Evolutionary conservation across 192 early-diverging fungal species (phyloP).

Genomic region (Allomyces javanicus): DNA sequence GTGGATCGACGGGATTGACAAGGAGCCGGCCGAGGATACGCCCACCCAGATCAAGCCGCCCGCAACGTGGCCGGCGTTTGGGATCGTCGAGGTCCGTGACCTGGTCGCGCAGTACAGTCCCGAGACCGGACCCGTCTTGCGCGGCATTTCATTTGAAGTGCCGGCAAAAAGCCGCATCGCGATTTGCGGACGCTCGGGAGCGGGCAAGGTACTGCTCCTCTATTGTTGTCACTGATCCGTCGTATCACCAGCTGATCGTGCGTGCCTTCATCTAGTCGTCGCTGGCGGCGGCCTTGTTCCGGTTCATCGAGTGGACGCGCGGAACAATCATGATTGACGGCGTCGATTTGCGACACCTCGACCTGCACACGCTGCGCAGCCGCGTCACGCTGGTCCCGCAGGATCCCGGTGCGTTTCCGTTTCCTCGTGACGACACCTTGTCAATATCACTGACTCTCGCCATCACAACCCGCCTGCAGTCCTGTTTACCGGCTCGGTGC

Average conservation of each 20-base stretch:
- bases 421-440: not conserved
- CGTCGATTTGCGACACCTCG: constrained; percentile 47
- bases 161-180: constrained; percentile 62
- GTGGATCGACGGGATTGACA: too few species aligned
- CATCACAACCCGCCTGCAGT: constrained; percentile 13
- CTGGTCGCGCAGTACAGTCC: constrained; percentile 58
- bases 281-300: constrained; percentile 49
- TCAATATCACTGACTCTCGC: not conserved
- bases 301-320: constrained; percentile 48
- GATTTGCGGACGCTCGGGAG: constrained; percentile 75
- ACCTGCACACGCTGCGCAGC: constrained; percentile 54
- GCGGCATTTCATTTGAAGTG: constrained; percentile 49
- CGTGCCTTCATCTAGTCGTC: constrained; percentile 16
- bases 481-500: constrained; percentile 56
- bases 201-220: constrained; percentile 30
- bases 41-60: too few species aligned
- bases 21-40: too few species aligned
- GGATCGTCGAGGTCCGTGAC: constrained; percentile 45
- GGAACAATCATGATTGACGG: constrained; percentile 54
- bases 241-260: too few species aligned
- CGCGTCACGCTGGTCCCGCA: constrained; percentile 78
- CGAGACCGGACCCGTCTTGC: constrained; percentile 51
- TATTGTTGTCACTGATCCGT: not conserved
- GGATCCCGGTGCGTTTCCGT: constrained; percentile 23
- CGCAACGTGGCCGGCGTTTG: constrained; percentile 41